Base-by-base conservation (phyloP, 352 stramenopile species). In the Phytophthora sojae region DNA sequence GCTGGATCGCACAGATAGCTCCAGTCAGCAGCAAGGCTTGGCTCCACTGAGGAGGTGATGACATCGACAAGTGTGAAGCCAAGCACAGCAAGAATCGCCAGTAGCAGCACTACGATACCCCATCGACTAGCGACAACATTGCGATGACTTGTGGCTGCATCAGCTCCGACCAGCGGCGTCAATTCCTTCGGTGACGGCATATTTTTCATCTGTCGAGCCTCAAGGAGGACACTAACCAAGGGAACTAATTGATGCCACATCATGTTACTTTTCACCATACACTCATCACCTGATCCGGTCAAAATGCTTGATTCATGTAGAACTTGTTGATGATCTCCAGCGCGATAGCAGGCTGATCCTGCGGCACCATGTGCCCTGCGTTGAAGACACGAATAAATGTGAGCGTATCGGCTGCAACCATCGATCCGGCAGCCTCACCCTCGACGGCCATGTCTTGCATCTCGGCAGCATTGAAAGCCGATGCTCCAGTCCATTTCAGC, bases 401-500 rank as follows among this genome's bases (percentile, higher is more conserved):
- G 12, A 92, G 72, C 29, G 49, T 70, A 19, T 79, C 72, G 9
- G 75, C 61, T 21, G 75, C 84, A 99, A 99, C 11, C 79, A 73
- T 76, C 9, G 49, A 55, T 0, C 85, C 85, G 26, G 75, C 86
- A 11, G 82, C 79, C 61, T 90, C 87, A 61, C 95, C 93, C 26
- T 77, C 80, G 42, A 67, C 30, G 17, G 75, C 32, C 25, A 80
- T 77, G 1, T 75, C 39, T 6, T 59, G 66, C 30, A 69, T 50
- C 4, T 59, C 29, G 1, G 72, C 78, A 21, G 55, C 59, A 42
- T 95, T 88, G 77, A 99, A 99, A 5, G 73, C 82, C 12, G 80
- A 74, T 52, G 89, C 15, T 19, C 39, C 39, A 98, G 75, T 79
- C 97, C 97, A 99, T 9, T 98, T 81, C 35, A 99, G 79, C 25